Base-by-base conservation (phyloP, 2,329 filamentous ascomycete species). In the Aspergillus nomiae region DNA sequence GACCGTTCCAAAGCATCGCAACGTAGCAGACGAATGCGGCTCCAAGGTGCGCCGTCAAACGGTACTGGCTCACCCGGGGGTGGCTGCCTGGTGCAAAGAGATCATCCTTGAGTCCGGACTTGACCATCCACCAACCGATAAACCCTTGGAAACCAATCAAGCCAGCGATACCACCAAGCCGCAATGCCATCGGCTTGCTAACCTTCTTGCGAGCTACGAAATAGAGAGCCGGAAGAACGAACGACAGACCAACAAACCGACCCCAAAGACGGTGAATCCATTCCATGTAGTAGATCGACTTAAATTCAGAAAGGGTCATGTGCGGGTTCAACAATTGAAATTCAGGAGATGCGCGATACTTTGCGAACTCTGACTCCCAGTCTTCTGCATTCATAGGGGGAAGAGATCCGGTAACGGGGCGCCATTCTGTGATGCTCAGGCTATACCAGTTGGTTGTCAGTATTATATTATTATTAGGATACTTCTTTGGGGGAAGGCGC, bases 51-150 rank as follows among this genome's bases (percentile, higher is more conserved):
- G 94, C 87, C 4, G 94, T 90, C 61, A 99, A 85, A 58, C 95
- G 89, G 81, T 99, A 99, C 80, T 99, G 95, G 65, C 90, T 94
- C 56, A 99, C 95, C 63, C 95, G 89, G 0, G 95, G 95, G 77
- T 97, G 92, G 61, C 90, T 91, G 14, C 94, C 95, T 2, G 92
- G 90, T 24, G 92, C 92, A 75, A 99, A 97, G 32, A 99, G 86
- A 77, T 99, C 95, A 75, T 98, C 95, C 77, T 94, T 96, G 66
- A 99, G 84, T 1, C 95, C 95, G 12, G 92, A 96, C 80, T 96
- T 96, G 70, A 99, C 95, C 95, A 99, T 99, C 93, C 95, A 99
- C 95, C 95, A 99, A 60, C 95, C 95, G 67, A 99, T 89, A 73
- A 95, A 87, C 51, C 95, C 95, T 78, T 99, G 95, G 78, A 97